Base-by-base conservation (phyloP, 2,329 filamentous ascomycete species). In the Ceratocystis cacaofunesta region DNA sequence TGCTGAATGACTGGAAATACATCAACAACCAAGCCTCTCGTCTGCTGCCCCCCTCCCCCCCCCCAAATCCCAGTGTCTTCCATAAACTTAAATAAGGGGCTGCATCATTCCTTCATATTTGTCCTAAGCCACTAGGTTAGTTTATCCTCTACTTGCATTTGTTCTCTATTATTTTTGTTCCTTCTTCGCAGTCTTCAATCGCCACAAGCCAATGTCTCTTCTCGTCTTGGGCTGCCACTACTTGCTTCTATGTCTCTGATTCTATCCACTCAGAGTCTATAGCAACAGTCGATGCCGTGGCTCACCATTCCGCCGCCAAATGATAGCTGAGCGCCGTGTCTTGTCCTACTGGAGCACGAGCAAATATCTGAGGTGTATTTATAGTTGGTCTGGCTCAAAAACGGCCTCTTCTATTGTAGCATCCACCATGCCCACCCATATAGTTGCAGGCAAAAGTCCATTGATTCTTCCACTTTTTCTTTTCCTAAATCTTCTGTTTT, bases 321-420 rank as follows among this genome's bases (percentile, higher is more conserved):
- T 58, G 25, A 36, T 58, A 58, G 55, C 55, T 58, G 55, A 58
- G 55, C 30, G 28, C 30, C 55, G 17, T 58, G 55, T 58, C 55
- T 58, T 32, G 55, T 36, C 17, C 30, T 8, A 58, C 55, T 5
- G 12, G 25, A 22, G 15, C 12, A 30, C 30, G 5, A 58, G 55
- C 28, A 32, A 36, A 36, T 32, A 36, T 32, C 28, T 58, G 28
- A 8, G 28, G 25, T 25, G 30, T 32, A 28, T 30, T n/a, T 32
- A 8, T 19, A 52, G 22, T n/a, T 52, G 6, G 7, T 10, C n/a
- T 19, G 30, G 55, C 32, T 28, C 25, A 10, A 36, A 36, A n/a
- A 58, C 32, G 55, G 28, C 28, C 55, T 58, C 28, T 32, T 36
- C 36, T 36, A n/a, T 36, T 58, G 28, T 8, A 25, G 28, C 12